These are phyloP conservation scores for Tulasnella sp. DNA, from an alignment of 768 basidiomycete species.

Conservation along the genomic window DNA sequence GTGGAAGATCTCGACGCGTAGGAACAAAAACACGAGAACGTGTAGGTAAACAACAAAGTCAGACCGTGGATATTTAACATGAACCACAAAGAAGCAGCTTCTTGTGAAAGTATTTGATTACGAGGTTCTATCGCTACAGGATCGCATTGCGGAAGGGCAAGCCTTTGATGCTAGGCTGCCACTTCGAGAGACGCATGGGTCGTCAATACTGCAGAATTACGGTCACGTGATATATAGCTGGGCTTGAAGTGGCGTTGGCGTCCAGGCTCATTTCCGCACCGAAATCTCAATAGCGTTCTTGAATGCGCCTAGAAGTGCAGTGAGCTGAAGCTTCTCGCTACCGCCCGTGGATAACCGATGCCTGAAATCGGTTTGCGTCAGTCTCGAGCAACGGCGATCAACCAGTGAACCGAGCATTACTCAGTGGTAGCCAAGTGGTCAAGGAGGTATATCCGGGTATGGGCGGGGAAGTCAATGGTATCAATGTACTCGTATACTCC, in stretches of 20 bases:
- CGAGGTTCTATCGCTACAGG: background rate
- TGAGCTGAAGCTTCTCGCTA: conserved; percentile 89
- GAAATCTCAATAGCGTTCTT: conserved; percentile 76
- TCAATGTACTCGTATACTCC: conserved; percentile 89
- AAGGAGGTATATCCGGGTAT: conserved; percentile 82
- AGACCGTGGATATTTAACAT: background rate
- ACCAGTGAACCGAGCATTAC: conserved; percentile 41
- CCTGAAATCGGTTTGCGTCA: conserved; percentile 36
- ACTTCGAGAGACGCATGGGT: background rate
- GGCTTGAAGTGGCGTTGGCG: background rate
- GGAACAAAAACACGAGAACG: background rate
- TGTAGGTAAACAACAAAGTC: background rate
- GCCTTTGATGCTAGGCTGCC: background rate
- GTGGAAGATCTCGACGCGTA: background rate
- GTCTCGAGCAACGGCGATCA: background rate
- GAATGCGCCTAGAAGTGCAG: conserved; percentile 84
- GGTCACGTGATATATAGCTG: background rate
- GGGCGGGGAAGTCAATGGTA: conserved; percentile 74
- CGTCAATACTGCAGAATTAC: background rate
- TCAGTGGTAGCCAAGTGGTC: conserved; percentile 94
- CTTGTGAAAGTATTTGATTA: background rate
- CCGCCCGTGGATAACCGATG: conserved; percentile 88
- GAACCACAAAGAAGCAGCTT: background rate
- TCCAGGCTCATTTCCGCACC: background rate
- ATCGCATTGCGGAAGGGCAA: background rate